Conservation (phyloP, 306 rosid genomes). For the Castanea sativa region DNA sequence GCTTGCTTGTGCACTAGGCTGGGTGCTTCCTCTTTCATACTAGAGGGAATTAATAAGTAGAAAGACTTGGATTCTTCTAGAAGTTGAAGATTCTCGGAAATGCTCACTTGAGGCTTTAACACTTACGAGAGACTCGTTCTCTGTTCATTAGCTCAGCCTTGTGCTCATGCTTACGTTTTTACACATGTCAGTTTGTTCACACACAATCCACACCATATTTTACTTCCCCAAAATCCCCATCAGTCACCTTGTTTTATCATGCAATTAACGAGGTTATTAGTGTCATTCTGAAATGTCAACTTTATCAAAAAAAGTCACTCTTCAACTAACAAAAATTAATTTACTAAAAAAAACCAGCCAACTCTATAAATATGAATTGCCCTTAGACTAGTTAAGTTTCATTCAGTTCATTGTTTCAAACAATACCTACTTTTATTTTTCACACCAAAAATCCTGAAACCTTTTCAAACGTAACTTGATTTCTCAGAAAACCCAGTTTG, state of each 20-base stretch:
- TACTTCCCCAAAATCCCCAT: background rate
- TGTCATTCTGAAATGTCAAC: slow-evolving; percentile 35
- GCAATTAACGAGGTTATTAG: slow-evolving; percentile 32
- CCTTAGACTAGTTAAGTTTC: slow-evolving; percentile 26
- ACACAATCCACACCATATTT: slow-evolving; percentile 23
- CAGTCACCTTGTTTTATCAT: slow-evolving; percentile 20
- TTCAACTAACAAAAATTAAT: slow-evolving; percentile 19
- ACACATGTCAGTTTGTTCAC: slow-evolving; percentile 31
- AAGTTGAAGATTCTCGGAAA: slow-evolving; percentile 24
- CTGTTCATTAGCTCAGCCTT: slow-evolving; percentile 26
- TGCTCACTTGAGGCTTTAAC: slow-evolving; percentile 3
- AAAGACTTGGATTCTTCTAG: slow-evolving; percentile 28
- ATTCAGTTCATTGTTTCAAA: background rate
- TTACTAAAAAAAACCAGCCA: background rate
- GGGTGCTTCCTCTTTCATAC: slow-evolving; percentile 36
- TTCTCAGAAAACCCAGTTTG: background rate
- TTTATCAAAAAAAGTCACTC: slow-evolving; percentile 23
- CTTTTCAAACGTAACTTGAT: background rate
- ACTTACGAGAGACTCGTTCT: slow-evolving; percentile 13
- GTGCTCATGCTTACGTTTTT: slow-evolving; percentile 47
- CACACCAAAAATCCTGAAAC: background rate
- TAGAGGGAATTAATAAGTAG: background rate
- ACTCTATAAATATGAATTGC: slow-evolving; percentile 40
- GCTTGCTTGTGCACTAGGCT: background rate
- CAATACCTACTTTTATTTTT: background rate